Evolutionary conservation across 202 grass and related monocot genomes (phyloP).

Genomic region (Dendrocalamus latiflorus): DNA sequence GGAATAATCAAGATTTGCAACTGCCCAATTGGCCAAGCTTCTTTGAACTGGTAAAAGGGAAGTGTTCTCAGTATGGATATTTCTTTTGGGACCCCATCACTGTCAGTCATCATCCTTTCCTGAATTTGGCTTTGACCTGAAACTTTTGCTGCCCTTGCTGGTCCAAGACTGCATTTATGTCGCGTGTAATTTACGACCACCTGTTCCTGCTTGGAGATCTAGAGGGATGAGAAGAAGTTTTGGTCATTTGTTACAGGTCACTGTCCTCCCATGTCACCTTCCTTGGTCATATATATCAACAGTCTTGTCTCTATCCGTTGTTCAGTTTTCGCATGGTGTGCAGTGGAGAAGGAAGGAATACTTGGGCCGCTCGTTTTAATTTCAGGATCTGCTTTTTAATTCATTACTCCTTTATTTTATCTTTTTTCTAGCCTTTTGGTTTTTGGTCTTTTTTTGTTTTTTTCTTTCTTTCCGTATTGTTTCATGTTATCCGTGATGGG

Average conservation of each 20-base stretch:
- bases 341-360: conserved; percentile 31
- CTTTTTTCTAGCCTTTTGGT: too few species aligned
- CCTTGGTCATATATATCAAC: neutral
- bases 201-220: conserved; percentile 7
- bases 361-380: too few species aligned
- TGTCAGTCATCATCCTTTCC: conserved; percentile 21
- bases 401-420: too few species aligned
- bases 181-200: conserved; percentile 24
- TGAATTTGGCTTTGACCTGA: conserved; percentile 45
- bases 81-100: conserved; percentile 23
- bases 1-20: conserved; percentile 24
- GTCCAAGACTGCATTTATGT: conserved; percentile 41
- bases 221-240: conserved; percentile 9
- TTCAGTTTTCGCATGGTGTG: conserved; percentile 14
- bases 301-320: neutral
- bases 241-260: conserved; percentile 42
- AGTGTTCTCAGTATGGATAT: conserved; percentile 21
- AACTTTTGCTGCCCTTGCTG: conserved; percentile 6
- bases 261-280: conserved; percentile 28
- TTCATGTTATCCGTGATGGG: too few species aligned
- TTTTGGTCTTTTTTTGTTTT: too few species aligned
- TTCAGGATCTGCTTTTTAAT: too few species aligned
- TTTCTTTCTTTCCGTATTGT: too few species aligned
- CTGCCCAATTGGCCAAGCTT: neutral
- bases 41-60: conserved; percentile 38